A percentile compares a stretch with the other conserved stretches of the same genome.
Conservation (phyloP, 106 monocot genomes). For the Dendrobium officinale region DNA sequence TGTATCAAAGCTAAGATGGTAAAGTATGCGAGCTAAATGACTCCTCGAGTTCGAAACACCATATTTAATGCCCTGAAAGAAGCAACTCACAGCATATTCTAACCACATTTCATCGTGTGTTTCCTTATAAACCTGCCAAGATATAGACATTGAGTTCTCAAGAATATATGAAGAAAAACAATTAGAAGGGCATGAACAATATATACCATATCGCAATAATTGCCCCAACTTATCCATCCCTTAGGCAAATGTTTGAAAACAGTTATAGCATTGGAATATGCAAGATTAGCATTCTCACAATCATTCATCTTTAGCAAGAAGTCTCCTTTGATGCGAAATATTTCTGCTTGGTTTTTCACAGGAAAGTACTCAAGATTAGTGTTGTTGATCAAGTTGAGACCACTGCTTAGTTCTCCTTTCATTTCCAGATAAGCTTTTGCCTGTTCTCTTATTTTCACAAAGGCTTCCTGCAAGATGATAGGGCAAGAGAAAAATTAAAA, state of each 20-base stretch:
- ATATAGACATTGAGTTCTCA: not conserved
- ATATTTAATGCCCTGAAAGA: conserved; percentile 95
- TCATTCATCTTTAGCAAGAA: conserved; percentile 92
- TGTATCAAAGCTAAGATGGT: conserved; percentile 95
- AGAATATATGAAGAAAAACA: not conserved
- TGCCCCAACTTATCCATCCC: conserved; percentile 99
- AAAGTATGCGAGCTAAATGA: conserved; percentile 92
- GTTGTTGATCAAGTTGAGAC: conserved; percentile 90
- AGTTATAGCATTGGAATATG: conserved; percentile 78
- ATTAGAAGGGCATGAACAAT: not conserved
- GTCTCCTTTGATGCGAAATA: conserved; percentile 92
- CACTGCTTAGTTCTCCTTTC: conserved; percentile 88
- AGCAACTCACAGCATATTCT: conserved; percentile 93
- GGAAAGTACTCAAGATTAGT: conserved; percentile 98
- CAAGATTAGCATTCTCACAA: conserved; percentile 76
- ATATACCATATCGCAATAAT: conserved; percentile 93
- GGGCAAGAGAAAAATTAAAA: not conserved
- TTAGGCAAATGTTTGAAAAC: conserved; percentile 92
- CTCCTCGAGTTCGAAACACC: conserved; percentile 92
- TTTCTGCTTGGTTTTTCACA: conserved; percentile 88
- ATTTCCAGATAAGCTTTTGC: conserved; percentile 98
- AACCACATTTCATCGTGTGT: conserved; percentile 85
- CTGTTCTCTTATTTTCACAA: conserved; percentile 98
- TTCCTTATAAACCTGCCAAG: conserved; percentile 83
- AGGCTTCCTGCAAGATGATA: conserved; percentile 74